Evolutionary conservation across 441 rosid genomes (phyloP).

Genomic region (Pelargonium citronellum): DNA sequence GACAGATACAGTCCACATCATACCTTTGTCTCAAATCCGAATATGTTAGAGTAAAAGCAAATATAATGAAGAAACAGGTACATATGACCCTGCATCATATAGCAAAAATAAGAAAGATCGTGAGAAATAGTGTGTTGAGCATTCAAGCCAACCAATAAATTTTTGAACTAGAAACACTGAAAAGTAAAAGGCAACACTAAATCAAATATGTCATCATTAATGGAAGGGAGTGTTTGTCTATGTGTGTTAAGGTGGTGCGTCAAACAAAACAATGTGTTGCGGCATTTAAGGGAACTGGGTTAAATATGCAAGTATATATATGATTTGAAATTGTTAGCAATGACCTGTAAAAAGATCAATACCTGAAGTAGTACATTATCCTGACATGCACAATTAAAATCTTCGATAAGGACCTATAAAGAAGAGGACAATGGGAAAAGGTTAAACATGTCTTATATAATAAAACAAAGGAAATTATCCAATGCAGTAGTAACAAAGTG

Average conservation of each 20-base stretch:
- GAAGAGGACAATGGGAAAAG: not conserved
- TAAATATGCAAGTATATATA: conserved; percentile 1
- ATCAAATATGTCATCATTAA: not conserved
- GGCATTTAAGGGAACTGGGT: not conserved
- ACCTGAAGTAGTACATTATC: conserved; percentile 96
- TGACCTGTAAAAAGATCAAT: conserved; percentile 7
- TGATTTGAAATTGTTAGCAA: not conserved
- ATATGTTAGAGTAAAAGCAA: conserved; percentile 95
- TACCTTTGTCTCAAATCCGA: conserved; percentile 99
- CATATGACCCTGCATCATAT: conserved; percentile 77
- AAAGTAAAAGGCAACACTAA: conserved; percentile 2
- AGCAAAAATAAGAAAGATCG: conserved; percentile 20
- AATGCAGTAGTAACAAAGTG: not conserved
- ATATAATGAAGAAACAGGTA: conserved; percentile 68
- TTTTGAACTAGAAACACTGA: not conserved
- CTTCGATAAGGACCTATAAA: conserved; percentile 68
- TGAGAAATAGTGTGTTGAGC: conserved; percentile 8
- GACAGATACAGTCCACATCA: conserved; percentile 7
- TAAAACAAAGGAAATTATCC: not conserved
- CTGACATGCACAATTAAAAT: conserved; percentile 93
- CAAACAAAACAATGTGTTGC: not conserved
- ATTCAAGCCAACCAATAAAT: not conserved
- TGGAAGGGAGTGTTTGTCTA: not conserved
- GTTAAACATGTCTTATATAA: not conserved
- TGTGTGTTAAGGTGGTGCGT: not conserved